phyloP scores from a whole-genome alignment of 2,329 filamentous ascomycete genomes.

The Fusarium sp. region DNA sequence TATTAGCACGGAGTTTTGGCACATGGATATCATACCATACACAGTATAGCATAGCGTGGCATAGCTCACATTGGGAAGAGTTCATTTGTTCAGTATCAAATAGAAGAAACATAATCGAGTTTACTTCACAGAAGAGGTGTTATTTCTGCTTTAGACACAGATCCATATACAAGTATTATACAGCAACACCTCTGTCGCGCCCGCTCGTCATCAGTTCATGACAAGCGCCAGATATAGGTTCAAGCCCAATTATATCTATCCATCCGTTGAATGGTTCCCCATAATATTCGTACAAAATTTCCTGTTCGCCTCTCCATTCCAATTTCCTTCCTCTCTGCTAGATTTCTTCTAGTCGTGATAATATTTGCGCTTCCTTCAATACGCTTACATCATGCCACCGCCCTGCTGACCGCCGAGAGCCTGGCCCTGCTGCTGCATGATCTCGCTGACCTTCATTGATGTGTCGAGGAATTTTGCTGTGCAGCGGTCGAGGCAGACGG shows the following conservation, averaged over 20 bases:
- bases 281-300: conserved; percentile 38
- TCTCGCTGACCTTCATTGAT: conserved; percentile 96
- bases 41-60: conserved; percentile 25
- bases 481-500: conserved; percentile 97
- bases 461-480: conserved; percentile 99
- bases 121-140: conserved; percentile 29
- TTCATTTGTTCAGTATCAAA: conserved; percentile 21
- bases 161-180: conserved; percentile 48
- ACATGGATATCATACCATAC: conserved; percentile 9
- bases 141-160: conserved; percentile 38
- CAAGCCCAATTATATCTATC: conserved; percentile 37
- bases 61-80: background rate
- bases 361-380: background rate
- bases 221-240: conserved; percentile 34
- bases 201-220: conserved; percentile 31
- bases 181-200: conserved; percentile 36
- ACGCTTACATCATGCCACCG: conserved; percentile 49
- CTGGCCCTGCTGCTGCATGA: conserved; percentile 90
- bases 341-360: conserved; percentile 2
- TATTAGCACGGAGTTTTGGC: conserved; percentile 39
- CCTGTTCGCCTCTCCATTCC: background rate
- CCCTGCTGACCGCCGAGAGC: conserved; percentile 65
- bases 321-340: conserved; percentile 3
- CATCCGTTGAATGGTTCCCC: conserved; percentile 23
- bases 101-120: conserved; percentile 34